phyloP scores from a whole-genome alignment of 192 early-diverging fungal species.

The Spinellus fusiger region DNA sequence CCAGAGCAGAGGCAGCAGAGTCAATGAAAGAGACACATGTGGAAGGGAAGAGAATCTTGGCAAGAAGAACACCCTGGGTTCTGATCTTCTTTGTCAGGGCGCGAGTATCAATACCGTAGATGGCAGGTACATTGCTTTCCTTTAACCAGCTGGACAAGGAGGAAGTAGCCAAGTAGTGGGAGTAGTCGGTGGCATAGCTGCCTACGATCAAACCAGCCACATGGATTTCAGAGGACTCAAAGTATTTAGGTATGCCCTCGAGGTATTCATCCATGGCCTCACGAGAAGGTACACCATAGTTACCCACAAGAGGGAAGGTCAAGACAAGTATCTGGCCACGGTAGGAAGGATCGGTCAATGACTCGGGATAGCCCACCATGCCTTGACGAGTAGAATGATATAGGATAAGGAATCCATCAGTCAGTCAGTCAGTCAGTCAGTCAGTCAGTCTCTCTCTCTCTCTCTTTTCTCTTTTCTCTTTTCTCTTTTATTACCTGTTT shows the following conservation, averaged over 20 bases:
- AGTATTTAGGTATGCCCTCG: slow-evolving; percentile 87
- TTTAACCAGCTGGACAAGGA: slow-evolving; percentile 89
- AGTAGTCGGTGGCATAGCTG: slow-evolving; percentile 85
- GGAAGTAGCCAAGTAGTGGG: slow-evolving; percentile 85
- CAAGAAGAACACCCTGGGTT: slow-evolving; percentile 82
- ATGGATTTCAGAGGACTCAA: slow-evolving; percentile 95
- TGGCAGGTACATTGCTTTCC: slow-evolving; percentile 85
- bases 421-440: too few species aligned
- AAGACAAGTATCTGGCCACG: slow-evolving; percentile 96
- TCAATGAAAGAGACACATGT: slow-evolving; percentile 35
- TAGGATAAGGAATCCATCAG: neutral
- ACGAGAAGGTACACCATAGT: slow-evolving; percentile 95
- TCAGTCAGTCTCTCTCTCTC: too few species aligned
- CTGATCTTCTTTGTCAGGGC: slow-evolving; percentile 97
- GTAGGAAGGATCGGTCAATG: slow-evolving; percentile 97
- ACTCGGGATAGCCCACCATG: slow-evolving; percentile 99
- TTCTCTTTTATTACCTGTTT: slow-evolving; percentile 93
- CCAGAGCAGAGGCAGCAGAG: slow-evolving; percentile 34
- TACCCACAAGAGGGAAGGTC: slow-evolving; percentile 96
- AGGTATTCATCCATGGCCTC: slow-evolving; percentile 76
- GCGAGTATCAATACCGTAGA: slow-evolving; percentile 94
- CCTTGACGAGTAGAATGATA: slow-evolving; percentile 47
- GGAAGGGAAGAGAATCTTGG: slow-evolving; percentile 86
- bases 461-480: neutral
- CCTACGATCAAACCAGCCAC: slow-evolving; percentile 89